phyloP scores from a whole-genome alignment of 73 alveolate species.

The Blepharisma stoltei region DNA sequence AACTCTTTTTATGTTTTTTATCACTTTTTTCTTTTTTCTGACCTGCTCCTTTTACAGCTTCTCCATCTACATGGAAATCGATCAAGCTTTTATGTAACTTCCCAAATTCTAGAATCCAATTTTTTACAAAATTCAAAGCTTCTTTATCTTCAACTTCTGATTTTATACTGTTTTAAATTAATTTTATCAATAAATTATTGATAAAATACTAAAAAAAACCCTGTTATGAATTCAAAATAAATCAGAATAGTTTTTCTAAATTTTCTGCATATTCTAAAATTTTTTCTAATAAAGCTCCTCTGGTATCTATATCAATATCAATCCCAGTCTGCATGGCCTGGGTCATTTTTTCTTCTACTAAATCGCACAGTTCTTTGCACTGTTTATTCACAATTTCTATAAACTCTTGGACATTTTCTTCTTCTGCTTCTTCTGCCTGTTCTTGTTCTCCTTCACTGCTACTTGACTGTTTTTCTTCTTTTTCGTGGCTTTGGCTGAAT shows the following conservation, averaged over 20 bases:
- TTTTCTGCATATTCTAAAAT: no score
- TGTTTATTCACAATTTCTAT: background rate
- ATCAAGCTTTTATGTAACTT: no score
- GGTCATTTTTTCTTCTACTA: background rate
- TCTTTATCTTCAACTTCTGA: no score
- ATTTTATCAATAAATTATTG: constrained; percentile 40
- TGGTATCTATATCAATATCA: background rate
- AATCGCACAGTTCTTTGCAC: background rate
- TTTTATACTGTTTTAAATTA: constrained; percentile 34
- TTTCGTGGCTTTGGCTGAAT: background rate
- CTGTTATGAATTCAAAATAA: no score
- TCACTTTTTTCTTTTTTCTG: no score
- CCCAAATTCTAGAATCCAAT: no score
- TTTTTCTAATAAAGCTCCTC: background rate
- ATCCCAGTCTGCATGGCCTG: background rate
- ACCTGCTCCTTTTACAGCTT: no score
- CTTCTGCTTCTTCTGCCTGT: background rate
- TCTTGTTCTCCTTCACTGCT: background rate
- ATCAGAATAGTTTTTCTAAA: no score
- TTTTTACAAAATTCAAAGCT: no score
- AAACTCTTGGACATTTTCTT: background rate
- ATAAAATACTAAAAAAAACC: background rate
- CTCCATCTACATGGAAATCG: no score
- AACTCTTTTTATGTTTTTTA: no score
- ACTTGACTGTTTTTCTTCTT: background rate